Base-by-base conservation (phyloP, 768 basidiomycete species). In the Pleurotus pulmonarius region DNA sequence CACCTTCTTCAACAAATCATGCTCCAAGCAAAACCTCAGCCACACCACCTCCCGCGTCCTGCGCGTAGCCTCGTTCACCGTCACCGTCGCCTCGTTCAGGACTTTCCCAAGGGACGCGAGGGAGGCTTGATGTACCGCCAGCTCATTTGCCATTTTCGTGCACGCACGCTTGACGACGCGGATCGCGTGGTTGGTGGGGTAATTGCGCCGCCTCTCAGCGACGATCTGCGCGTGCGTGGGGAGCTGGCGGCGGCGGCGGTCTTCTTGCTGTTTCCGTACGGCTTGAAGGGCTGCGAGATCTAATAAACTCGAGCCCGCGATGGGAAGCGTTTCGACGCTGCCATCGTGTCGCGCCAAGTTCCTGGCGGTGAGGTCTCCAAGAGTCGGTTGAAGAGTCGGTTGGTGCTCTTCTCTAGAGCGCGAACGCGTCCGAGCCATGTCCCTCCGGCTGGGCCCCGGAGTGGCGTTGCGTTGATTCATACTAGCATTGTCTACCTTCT, bases 141-240 rank as follows among this genome's bases (percentile, higher is more conserved):
- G 15, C 1, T 51, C 58, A 40, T 65, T 61, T 6, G 59, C 49
- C 22, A 64, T 57, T 38, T 47, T 51, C 3, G 60, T 59, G 26
- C 64, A 18, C 16, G 60, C 55, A 5, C 64, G 62, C 26, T 60
- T 52, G 41, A 63, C 57, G 20, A 49, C 48, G 25, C 64, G 65
- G 34, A 64, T 55, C n/a, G 58, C 59, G 56, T 65, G 64, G 40
- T 58, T 43, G 40, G 61, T 56, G 24, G 61, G 61, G 11, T 34
- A 34, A 4, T 34, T 34, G 29, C 29, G 29, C 29, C 3, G 29
- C 29, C 29, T 34, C 29, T 34, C 29, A 1, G 9, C 29, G 9
- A 34, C 29, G 4, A 34, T 34, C 11, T 34, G 29, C 9, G 29
- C 9, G 3, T 34, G 29, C 43, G 20, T n/a, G 43, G 43, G 20